Percentiles rank a stretch among this genome's conserved stretches.
These are phyloP conservation scores for Starmera caribaea DNA, from an alignment of 805 yeast genomes.

Conservation along the genomic window DNA sequence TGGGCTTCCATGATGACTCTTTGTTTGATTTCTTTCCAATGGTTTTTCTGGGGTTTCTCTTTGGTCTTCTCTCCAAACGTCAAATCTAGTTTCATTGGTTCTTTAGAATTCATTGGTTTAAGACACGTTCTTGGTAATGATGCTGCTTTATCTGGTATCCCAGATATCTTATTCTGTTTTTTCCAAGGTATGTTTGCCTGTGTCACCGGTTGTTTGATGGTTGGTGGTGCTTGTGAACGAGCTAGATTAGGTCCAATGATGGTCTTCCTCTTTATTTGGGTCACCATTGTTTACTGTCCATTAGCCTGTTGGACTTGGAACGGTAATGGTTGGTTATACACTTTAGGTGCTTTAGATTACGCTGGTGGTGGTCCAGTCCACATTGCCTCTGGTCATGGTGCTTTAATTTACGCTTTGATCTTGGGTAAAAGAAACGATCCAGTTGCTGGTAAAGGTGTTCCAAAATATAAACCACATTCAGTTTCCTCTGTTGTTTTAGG, in stretches of 20 bases:
- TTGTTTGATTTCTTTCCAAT: conserved; percentile 78
- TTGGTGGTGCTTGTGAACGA: conserved; percentile 97
- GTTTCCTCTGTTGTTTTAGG: conserved; percentile 88
- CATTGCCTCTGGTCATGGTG: conserved; percentile 89
- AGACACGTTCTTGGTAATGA: conserved; percentile 79
- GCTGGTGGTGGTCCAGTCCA: conserved; percentile 99
- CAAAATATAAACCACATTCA: conserved; percentile 90
- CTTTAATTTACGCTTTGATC: conserved; percentile 83
- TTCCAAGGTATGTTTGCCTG: conserved; percentile 97
- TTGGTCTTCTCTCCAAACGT: conserved; percentile 69
- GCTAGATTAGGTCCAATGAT: conserved; percentile 95
- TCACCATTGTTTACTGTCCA: conserved; percentile 92
- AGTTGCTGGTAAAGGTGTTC: conserved; percentile 55
- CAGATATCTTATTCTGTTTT: conserved; percentile 82
- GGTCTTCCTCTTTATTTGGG: conserved; percentile 89
- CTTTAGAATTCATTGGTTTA: conserved; percentile 71
- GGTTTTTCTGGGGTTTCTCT: conserved; percentile 99
- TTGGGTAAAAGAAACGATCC: conserved; percentile 91
- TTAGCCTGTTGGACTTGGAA: conserved; percentile 98
- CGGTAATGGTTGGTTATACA: conserved; percentile 78
- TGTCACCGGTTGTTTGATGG: conserved; percentile 85
- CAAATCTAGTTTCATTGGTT: conserved; percentile 61
- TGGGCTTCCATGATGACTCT: conserved; percentile 94
- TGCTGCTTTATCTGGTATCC: conserved; percentile 54
- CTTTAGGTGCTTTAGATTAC: conserved; percentile 82